Base-by-base conservation (phyloP, 2,329 filamentous ascomycete species). In the Diaporthe ilicicola region DNA sequence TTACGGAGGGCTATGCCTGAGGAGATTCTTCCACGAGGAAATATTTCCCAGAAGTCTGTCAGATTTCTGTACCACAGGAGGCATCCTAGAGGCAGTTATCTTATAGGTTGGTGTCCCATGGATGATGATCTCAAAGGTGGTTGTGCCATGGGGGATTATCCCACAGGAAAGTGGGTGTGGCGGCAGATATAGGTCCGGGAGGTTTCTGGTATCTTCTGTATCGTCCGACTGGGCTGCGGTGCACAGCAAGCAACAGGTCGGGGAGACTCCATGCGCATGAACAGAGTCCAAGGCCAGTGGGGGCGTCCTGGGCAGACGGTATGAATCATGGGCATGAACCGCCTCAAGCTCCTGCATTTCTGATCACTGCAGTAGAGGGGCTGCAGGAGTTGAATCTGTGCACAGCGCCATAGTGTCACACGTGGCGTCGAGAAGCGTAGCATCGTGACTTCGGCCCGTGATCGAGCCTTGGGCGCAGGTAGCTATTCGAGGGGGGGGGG, bases 361-460 rank as follows among this genome's bases (percentile, higher is more conserved):
- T 48, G 59, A 64, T 64, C 29, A 50, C 59, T 50, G 59, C 59
- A 50, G 17, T 19, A 24, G 42, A 48, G 27, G 29, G 22, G 55
- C 55, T 62, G 56, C 44, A 62, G 59, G 59, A 48, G 59, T 34
- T 29, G 59, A 48, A 48, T 62, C 59, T 62, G 59, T 62, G 59
- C 59, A 62, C 59, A 48, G 42, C 44, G 59, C 59, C 59, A 64
- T 64, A 37, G 59, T 64, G 59, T 64, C 59, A 64, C 59, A 64
- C 24, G 59, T 64, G 59, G 59, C 46, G 59, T 64, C 59, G 34
- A 68, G 44, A 27, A 29, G 53, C 44, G 44, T 56, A 55, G 66
- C 53, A 68, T 61, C 66, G 44, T 68, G 39, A 59, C 53, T 59
- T 59, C 53, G 66, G 66, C 44, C 53, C 53, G 66, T 59, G 66